Conservation (phyloP, 768 basidiomycete species). For the Tylopilus felleus region DNA sequence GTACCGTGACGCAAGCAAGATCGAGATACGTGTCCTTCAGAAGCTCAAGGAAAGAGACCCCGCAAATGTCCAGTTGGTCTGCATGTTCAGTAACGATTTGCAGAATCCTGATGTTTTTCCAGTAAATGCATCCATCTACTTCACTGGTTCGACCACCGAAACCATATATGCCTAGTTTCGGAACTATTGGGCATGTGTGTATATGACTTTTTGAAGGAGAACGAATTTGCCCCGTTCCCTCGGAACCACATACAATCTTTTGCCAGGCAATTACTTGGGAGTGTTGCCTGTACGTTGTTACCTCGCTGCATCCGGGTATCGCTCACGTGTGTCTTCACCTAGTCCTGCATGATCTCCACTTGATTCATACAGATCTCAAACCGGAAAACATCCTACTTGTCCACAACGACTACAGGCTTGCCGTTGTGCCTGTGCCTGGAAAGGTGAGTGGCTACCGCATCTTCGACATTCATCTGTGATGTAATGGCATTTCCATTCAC, state of each 20-base stretch:
- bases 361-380: conserved; percentile 98
- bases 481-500: conserved; percentile 14
- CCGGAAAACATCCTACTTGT: conserved; percentile 98
- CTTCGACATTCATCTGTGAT: neutral
- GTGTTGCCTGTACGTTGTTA: conserved; percentile 80
- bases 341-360: conserved; percentile 89
- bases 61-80: conserved; percentile 77
- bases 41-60: conserved; percentile 89
- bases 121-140: conserved; percentile 98
- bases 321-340: conserved; percentile 6
- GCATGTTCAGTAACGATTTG: conserved; percentile 5
- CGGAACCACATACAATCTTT: conserved; percentile 96
- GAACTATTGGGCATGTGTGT: conserved; percentile 96
- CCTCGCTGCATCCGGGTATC: neutral
- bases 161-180: conserved; percentile 96
- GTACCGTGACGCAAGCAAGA: conserved; percentile 98
- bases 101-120: conserved; percentile 19
- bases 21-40: conserved; percentile 93
- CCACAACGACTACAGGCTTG: conserved; percentile 68
- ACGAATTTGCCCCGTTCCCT: conserved; percentile 94
- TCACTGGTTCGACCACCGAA: conserved; percentile 93
- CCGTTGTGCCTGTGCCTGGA: conserved; percentile 57
- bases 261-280: conserved; percentile 85
- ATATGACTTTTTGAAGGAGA: conserved; percentile 98
- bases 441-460: conserved; percentile 45